Evolutionary conservation across 2,329 filamentous ascomycete species (phyloP), one percentile per base, ranked within the genome.

Genomic region (Phaeosphaeriaceae sp.): DNA sequence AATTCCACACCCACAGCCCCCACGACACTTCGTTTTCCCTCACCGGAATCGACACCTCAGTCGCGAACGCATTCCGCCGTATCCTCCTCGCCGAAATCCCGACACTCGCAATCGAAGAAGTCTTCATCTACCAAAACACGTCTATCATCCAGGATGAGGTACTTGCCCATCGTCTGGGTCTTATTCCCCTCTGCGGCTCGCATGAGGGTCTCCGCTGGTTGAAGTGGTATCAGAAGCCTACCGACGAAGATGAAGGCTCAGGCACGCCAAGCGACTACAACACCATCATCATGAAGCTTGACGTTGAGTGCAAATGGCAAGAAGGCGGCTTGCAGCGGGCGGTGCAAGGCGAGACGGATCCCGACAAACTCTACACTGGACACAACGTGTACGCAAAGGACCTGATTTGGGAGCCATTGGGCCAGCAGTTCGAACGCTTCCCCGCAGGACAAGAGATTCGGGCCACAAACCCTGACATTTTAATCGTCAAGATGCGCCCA

Each of bases 111-210:
- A 93, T 99, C 72, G 95, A 99, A 83, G 89, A 88, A 62, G 92
- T 96, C 75, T 99, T 91, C 81, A 89, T 98, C 64, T 87, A 92
- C 76, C 96, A 97, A 83, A 99, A 99, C 83, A 98, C 94, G 51
- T 97, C 92, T 5, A 93, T 99, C 36, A 95, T 99, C 72, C 94
- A 98, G 78, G 95, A 99, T 76, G 95, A 99, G 82, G 94, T 99
- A 4, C 88, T 99, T 51, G 90, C 93, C 17, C 91, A 95, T 77
- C 87, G 95, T 46, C 84, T 99, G 31, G 95, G 95, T 58, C 87
- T 99, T 47, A 90, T 99, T 54, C 95, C 96, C 19, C 89, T 99
- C 68, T 90, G 89, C 65, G 95, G 92, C 66, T 87, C 88, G 60
- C 87, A 89, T 64, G 85, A 91, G 54, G 93, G 91, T 51, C 83